phyloP scores from a whole-genome alignment of 352 stramenopile species.

The Globisporangium recalcitrans region DNA sequence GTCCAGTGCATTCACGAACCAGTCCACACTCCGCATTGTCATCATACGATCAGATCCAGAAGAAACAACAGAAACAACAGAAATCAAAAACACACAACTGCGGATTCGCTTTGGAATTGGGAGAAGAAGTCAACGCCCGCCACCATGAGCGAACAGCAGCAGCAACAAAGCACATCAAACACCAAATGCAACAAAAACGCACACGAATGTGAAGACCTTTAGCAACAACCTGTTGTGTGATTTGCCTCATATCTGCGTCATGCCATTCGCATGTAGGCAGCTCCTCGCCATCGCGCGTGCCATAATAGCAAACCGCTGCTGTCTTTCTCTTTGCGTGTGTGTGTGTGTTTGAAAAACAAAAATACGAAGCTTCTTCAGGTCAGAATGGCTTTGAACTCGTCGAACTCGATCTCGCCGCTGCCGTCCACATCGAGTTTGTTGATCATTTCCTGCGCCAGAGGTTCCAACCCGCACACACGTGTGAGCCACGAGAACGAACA shows the following conservation, averaged over 20 bases:
- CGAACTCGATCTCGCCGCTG: constrained; percentile 94
- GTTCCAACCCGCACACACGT: neutral
- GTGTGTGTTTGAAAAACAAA: neutral
- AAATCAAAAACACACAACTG: neutral
- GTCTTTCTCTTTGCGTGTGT: no score
- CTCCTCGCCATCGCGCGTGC: no score
- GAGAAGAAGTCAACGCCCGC: neutral
- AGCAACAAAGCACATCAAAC: neutral
- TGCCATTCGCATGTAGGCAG: no score
- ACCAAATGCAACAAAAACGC: neutral
- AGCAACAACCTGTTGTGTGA: neutral
- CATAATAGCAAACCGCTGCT: no score
- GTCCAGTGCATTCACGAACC: neutral
- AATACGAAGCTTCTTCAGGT: constrained; percentile 29
- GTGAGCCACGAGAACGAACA: neutral
- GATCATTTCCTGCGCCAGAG: constrained; percentile 83
- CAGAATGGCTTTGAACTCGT: constrained; percentile 93
- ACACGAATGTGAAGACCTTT: neutral
- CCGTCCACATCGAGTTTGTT: constrained; percentile 95
- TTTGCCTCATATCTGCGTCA: no score
- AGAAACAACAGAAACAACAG: neutral
- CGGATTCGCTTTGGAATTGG: neutral
- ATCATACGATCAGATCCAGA: neutral
- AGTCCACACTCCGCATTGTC: neutral
- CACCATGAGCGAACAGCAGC: neutral